Percentiles rank a stretch among this genome's conserved stretches.
Evolutionary conservation across 2,329 filamentous ascomycete species (phyloP).

Genomic region (Monosporascus sp.): DNA sequence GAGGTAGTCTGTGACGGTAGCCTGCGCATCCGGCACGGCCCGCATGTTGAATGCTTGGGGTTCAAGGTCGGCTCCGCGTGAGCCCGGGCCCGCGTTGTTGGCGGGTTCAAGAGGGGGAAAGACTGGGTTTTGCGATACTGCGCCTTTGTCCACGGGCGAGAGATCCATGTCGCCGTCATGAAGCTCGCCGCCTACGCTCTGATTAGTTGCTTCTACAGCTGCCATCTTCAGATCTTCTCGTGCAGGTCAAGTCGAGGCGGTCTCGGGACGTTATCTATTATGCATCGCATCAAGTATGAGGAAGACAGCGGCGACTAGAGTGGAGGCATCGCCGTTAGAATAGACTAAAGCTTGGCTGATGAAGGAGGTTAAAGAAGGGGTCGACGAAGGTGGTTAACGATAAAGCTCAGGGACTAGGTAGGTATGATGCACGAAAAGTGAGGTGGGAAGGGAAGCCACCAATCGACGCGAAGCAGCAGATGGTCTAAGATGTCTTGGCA

Average conservation of each 20-base stretch:
- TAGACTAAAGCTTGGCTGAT: too few species aligned
- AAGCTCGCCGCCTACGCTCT: slow-evolving; percentile 7
- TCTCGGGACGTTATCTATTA: background rate
- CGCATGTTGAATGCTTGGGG: slow-evolving; percentile 41
- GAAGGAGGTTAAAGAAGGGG: too few species aligned
- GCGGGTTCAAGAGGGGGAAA: slow-evolving; percentile 24
- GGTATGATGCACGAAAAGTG: too few species aligned
- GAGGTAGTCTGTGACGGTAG: slow-evolving; percentile 65
- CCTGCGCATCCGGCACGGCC: slow-evolving; percentile 61
- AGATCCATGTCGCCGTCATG: slow-evolving; percentile 16
- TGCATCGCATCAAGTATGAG: background rate
- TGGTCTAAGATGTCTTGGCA: too few species aligned
- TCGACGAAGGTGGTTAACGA: too few species aligned
- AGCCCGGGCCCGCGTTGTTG: slow-evolving; percentile 20
- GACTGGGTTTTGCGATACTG: slow-evolving; percentile 23
- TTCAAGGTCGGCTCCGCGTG: slow-evolving; percentile 25
- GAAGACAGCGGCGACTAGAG: too few species aligned
- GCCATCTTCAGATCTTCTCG: slow-evolving; percentile 2
- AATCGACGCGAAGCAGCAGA: too few species aligned
- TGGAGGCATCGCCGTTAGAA: too few species aligned
- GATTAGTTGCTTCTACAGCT: slow-evolving; percentile 1
- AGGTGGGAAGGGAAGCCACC: too few species aligned
- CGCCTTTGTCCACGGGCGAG: slow-evolving; percentile 31
- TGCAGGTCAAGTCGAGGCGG: background rate
- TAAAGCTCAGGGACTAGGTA: too few species aligned